Percentiles rank a stretch among this genome's conserved stretches.
phyloP scores from a whole-genome alignment of 495 filamentous ascomycete genomes.

The Chaetomium fimeti region DNA sequence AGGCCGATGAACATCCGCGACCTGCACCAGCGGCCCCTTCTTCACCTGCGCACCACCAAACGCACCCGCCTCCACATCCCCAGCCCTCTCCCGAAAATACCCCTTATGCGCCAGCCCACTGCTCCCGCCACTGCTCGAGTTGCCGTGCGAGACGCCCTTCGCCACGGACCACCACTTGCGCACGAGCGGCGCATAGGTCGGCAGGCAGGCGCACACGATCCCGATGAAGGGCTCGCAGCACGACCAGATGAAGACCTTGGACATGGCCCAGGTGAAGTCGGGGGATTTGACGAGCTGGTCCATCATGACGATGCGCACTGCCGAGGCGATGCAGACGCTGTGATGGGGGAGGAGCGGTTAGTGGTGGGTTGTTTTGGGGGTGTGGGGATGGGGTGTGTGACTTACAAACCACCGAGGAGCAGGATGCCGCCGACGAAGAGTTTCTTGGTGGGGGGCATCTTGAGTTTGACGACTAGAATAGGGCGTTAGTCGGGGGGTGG shows the following conservation, averaged over 20 bases:
- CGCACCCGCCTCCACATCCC: no score
- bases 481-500: background rate
- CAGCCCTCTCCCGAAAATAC: no score
- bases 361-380: background rate
- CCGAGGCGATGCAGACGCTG: slow-evolving; percentile 43
- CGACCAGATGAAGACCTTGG: slow-evolving; percentile 46
- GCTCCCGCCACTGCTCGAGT: no score
- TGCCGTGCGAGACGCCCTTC: background rate
- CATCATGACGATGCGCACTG: slow-evolving; percentile 44
- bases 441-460: slow-evolving; percentile 42
- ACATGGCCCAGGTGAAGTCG: slow-evolving; percentile 44
- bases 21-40: no score
- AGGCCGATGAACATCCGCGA: no score
- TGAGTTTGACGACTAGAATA: slow-evolving; percentile 33
- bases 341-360: background rate
- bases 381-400: slow-evolving; percentile 11
- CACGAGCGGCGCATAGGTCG: slow-evolving; percentile 41
- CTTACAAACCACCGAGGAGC: slow-evolving; percentile 43
- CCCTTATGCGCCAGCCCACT: no score
- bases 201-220: slow-evolving; percentile 46
- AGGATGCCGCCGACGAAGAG: slow-evolving; percentile 44
- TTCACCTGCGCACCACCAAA: no score
- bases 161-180: slow-evolving; percentile 23
- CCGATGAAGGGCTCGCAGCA: slow-evolving; percentile 45
- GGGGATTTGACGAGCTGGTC: slow-evolving; percentile 35